Evolutionary conservation across 768 basidiomycete species (phyloP).

Genomic region (Hortiboletus flavorubellus): DNA sequence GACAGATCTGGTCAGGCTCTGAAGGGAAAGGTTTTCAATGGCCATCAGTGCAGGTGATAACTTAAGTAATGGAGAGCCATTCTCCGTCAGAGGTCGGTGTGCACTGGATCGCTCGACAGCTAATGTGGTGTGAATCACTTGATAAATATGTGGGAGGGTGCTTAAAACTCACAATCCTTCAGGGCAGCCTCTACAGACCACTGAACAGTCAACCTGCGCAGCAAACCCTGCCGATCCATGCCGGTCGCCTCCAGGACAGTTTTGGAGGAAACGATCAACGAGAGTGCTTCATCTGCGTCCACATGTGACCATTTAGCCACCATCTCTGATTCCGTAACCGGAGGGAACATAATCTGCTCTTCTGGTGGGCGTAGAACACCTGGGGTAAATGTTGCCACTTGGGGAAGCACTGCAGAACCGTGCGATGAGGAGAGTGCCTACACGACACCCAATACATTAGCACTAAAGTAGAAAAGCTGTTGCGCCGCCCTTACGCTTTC

Average conservation of each 20-base stretch:
- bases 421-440: conserved; percentile 49
- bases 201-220: conserved; percentile 48
- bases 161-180: conserved; percentile 59
- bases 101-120: conserved; percentile 53
- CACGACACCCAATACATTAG: conserved; percentile 11
- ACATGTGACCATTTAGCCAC: conserved; percentile 37
- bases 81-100: conserved; percentile 65
- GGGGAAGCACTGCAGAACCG: conserved; percentile 37
- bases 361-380: conserved; percentile 45
- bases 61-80: conserved; percentile 70
- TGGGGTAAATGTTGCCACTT: conserved; percentile 32
- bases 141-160: conserved; percentile 11
- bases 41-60: conserved; percentile 87
- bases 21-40: conserved; percentile 85
- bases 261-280: conserved; percentile 48
- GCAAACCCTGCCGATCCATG: conserved; percentile 53
- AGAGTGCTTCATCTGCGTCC: conserved; percentile 51
- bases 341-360: conserved; percentile 42
- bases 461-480: conserved; percentile 10
- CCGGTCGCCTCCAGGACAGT: conserved; percentile 63
- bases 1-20: conserved; percentile 75
- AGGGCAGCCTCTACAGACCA: conserved; percentile 81
- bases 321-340: conserved; percentile 20
- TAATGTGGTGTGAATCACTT: conserved; percentile 23
- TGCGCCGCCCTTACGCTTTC: conserved; percentile 47